A percentile compares a stretch with the other conserved stretches of the same genome.
These are phyloP conservation scores for Phaeotremella skinneri DNA, from an alignment of 768 basidiomycete genomes.

Conservation along the genomic window DNA sequence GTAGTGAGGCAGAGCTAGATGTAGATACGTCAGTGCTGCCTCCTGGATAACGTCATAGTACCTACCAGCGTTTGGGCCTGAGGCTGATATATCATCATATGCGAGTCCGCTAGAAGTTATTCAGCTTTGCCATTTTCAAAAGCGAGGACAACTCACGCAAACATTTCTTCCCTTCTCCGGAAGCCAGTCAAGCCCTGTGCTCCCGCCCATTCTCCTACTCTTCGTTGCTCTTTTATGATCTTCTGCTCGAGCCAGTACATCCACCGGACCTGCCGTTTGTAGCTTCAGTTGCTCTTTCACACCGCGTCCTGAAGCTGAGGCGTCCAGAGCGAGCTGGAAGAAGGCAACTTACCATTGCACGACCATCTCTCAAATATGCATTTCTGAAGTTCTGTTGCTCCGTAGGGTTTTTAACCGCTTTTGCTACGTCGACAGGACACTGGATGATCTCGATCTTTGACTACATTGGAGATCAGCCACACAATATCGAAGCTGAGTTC, in stretches of 20 bases:
- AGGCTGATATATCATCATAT: conserved; percentile 66
- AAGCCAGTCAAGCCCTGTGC: conserved; percentile 63
- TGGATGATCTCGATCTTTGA: conserved; percentile 56
- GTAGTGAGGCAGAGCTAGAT: conserved; percentile 83
- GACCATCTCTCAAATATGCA: conserved; percentile 88
- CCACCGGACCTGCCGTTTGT: conserved; percentile 56
- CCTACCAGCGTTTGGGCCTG: conserved; percentile 77
- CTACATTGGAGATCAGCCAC: conserved; percentile 57
- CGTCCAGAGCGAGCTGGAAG: not conserved
- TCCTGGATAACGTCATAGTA: conserved; percentile 5
- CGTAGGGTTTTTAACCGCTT: conserved; percentile 81
- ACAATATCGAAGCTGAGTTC: too few relatives aligned
- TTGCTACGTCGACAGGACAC: conserved; percentile 69
- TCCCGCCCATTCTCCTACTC: conserved; percentile 87
- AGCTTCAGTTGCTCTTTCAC: conserved; percentile 1
- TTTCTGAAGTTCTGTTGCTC: conserved; percentile 78
- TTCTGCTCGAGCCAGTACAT: conserved; percentile 87
- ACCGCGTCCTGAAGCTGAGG: too few relatives aligned
- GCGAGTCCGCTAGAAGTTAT: conserved; percentile 34
- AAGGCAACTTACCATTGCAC: conserved; percentile 57
- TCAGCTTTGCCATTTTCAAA: conserved; percentile 59
- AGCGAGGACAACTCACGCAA: conserved; percentile 34
- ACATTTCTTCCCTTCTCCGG: conserved; percentile 41
- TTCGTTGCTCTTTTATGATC: conserved; percentile 67
- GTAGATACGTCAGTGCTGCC: not conserved